phyloP scores from a whole-genome alignment of 2,329 filamentous ascomycete species.

The Pseudopyrenochaeta lycopersici region DNA sequence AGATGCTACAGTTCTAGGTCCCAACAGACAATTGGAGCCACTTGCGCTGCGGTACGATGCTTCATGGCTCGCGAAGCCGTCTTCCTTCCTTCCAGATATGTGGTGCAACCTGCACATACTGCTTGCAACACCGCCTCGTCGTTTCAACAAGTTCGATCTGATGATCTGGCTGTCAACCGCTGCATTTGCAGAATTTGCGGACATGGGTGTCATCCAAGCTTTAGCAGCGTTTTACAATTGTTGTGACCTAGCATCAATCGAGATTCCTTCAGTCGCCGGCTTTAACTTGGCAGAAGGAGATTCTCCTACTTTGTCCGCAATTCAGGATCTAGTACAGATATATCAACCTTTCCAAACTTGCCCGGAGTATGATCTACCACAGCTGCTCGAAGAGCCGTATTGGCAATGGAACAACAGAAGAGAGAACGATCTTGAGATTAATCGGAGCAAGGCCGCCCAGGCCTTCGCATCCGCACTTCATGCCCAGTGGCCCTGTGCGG shows the following conservation, averaged over 20 bases:
- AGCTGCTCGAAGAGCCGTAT: background rate
- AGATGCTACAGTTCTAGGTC: conserved; percentile 5
- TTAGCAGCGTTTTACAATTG: conserved; percentile 30
- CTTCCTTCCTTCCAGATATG: conserved; percentile 7
- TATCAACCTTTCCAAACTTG: background rate
- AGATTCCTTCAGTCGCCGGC: conserved; percentile 6
- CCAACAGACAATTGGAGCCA: too few species aligned
- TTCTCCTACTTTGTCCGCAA: background rate
- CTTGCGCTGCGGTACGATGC: background rate
- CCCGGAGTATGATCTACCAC: background rate
- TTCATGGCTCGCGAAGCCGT: background rate
- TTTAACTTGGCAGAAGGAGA: conserved; percentile 22
- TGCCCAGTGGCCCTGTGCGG: background rate
- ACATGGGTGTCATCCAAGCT: conserved; percentile 35
- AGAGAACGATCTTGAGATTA: background rate
- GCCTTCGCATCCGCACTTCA: background rate
- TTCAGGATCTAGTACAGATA: background rate
- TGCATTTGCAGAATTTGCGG: conserved; percentile 27
- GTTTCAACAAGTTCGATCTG: conserved; percentile 26
- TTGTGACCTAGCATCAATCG: conserved; percentile 6
- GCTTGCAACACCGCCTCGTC: background rate
- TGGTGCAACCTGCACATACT: conserved; percentile 35
- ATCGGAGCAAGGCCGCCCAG: background rate
- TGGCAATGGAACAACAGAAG: background rate
- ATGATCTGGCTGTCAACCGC: conserved; percentile 36